phyloP scores from a whole-genome alignment of 257 asterid species.

The Nicotiana obtusifolia region DNA sequence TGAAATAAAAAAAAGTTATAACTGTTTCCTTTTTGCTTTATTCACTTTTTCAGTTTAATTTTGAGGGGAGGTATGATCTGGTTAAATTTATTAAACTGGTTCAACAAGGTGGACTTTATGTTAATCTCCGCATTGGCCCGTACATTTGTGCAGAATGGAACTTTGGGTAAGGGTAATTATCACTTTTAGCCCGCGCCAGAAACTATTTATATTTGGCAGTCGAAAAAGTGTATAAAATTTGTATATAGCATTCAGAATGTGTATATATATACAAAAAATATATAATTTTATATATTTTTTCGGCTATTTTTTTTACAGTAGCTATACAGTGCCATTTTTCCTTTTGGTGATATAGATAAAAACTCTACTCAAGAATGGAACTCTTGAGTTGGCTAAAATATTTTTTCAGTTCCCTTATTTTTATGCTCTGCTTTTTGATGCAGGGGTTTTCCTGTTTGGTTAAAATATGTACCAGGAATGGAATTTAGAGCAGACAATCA shows the following conservation, averaged over 20 bases:
- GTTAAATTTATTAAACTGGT: constrained; percentile 65
- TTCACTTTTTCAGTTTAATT: constrained; percentile 47
- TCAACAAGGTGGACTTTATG: constrained; percentile 83
- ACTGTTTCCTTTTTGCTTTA: background rate
- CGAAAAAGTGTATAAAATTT: too few species aligned
- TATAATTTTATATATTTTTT: too few species aligned
- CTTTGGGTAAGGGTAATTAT: constrained; percentile 41
- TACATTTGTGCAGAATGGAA: constrained; percentile 89
- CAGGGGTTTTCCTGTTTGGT: constrained; percentile 97
- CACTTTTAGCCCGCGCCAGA: too few species aligned
- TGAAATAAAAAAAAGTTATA: background rate
- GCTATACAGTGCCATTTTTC: too few species aligned
- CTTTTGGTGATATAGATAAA: background rate
- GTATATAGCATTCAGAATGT: too few species aligned
- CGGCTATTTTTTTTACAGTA: too few species aligned
- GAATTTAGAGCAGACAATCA: constrained; percentile 78
- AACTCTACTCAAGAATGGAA: background rate
- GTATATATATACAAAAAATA: too few species aligned
- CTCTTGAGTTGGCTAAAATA: background rate
- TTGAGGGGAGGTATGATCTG: constrained; percentile 62
- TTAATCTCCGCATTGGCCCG: constrained; percentile 87
- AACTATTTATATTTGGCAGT: too few species aligned
- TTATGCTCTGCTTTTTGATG: constrained; percentile 23
- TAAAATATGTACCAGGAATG: constrained; percentile 76
- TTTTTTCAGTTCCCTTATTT: constrained; percentile 12